phyloP scores from a whole-genome alignment of 2,329 filamentous ascomycete species.

The Fusarium nematophilum region DNA sequence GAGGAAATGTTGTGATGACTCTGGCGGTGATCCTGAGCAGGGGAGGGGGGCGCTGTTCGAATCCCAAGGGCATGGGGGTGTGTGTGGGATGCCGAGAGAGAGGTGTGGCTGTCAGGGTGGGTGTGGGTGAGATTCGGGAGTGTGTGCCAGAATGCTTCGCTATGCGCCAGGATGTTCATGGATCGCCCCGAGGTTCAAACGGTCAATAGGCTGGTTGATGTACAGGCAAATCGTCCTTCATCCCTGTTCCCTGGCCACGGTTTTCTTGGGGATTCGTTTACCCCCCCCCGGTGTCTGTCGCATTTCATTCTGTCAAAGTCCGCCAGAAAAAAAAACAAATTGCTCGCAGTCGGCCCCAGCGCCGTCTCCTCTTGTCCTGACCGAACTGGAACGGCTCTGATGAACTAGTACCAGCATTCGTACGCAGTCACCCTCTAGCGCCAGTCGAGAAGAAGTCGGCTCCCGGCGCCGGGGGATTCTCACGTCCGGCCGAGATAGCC shows the following conservation, averaged over 20 bases:
- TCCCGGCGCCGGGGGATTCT: slow-evolving; percentile 31
- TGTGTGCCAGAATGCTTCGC: slow-evolving; percentile 39
- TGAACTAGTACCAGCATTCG: slow-evolving; percentile 31
- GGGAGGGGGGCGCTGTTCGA: slow-evolving; percentile 33
- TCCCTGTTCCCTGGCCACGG: slow-evolving; percentile 36
- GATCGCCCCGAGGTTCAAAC: slow-evolving; percentile 46
- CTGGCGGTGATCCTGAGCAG: slow-evolving; percentile 40
- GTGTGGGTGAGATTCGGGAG: slow-evolving; percentile 42
- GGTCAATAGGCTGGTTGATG: slow-evolving; percentile 39
- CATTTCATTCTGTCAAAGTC: slow-evolving; percentile 25
- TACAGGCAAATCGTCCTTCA: slow-evolving; percentile 33
- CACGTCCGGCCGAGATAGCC: slow-evolving; percentile 37
- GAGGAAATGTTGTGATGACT: slow-evolving; percentile 34
- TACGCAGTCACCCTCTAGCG: slow-evolving; percentile 21
- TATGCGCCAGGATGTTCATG: slow-evolving; percentile 41
- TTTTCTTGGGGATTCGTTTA: slow-evolving; percentile 33
- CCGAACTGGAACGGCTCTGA: slow-evolving; percentile 27
- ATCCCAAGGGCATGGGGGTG: slow-evolving; percentile 14
- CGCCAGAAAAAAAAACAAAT: too few relatives aligned
- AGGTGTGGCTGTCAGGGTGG: slow-evolving; percentile 19
- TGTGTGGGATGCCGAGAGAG: slow-evolving; percentile 23
- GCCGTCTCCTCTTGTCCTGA: slow-evolving; percentile 5
- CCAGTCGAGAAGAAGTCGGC: slow-evolving; percentile 7
- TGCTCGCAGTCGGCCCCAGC: too few relatives aligned
- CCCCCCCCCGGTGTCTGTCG: slow-evolving; percentile 30